These are phyloP conservation scores for Akanthomyces lecanii DNA, from an alignment of 2,329 filamentous ascomycete species.

Conservation along the genomic window DNA sequence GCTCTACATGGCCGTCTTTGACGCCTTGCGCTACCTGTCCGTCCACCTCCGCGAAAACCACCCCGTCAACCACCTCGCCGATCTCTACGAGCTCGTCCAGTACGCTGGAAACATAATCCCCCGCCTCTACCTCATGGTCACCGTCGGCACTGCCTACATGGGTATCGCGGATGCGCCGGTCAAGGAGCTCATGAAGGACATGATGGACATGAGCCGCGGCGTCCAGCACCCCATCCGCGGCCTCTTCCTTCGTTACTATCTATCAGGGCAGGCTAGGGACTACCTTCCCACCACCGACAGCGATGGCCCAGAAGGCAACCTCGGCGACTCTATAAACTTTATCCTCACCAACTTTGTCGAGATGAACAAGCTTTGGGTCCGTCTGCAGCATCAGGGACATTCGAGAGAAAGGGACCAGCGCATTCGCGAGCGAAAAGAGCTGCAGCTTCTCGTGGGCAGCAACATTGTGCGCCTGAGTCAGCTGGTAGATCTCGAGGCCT, in stretches of 20 bases:
- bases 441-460: slow-evolving; percentile 92
- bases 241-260: slow-evolving; percentile 91
- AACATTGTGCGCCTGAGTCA: slow-evolving; percentile 95
- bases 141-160: slow-evolving; percentile 98
- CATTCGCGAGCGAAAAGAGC: slow-evolving; percentile 89
- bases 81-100: slow-evolving; percentile 95
- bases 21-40: slow-evolving; percentile 92
- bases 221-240: slow-evolving; percentile 96
- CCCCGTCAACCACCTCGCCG: slow-evolving; percentile 94
- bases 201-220: slow-evolving; percentile 99
- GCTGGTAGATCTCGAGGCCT: slow-evolving; percentile 88
- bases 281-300: slow-evolving; percentile 74
- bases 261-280: slow-evolving; percentile 91
- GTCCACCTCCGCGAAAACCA: slow-evolving; percentile 97
- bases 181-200: slow-evolving; percentile 99
- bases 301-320: slow-evolving; percentile 89
- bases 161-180: slow-evolving; percentile 95
- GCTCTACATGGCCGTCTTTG: slow-evolving; percentile 98
- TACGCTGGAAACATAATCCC: slow-evolving; percentile 98
- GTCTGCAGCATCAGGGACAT: slow-evolving; percentile 94
- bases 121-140: slow-evolving; percentile 97
- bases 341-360: slow-evolving; percentile 98
- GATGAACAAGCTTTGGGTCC: slow-evolving; percentile 99
- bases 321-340: slow-evolving; percentile 97
- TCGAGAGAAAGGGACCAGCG: slow-evolving; percentile 90